Evolutionary conservation across 345 rosid genomes (phyloP), one percentile per base, ranked within the genome.

Genomic region (Microcos paniculata): DNA sequence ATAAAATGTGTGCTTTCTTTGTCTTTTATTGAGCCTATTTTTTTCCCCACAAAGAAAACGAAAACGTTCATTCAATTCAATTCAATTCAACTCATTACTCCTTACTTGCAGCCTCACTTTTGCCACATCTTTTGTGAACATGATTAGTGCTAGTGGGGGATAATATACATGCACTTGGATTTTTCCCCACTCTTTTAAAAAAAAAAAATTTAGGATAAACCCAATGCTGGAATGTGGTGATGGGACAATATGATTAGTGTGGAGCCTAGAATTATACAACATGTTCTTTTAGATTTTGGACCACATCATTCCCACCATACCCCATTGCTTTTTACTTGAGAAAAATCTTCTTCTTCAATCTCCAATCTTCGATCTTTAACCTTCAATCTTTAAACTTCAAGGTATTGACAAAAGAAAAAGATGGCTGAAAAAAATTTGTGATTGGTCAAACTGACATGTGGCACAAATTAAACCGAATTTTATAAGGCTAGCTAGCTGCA

Each of bases 231-330:
- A 64, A 64, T 64, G 46, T 40, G 70, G 31, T 64, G 70, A 64
- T 21, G 70, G 26, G 70, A 64, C 70, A 64, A 64, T 40, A 64
- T 64, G 49, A 64, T 64, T 40, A 63, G 46, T 42, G 56, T 28
- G 71, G 56, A 67, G 40, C 71, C 57, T 28, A 46, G 42, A 46
- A 67, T 23, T 21, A n/a, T 64, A 23, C 70, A 23, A 38, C 7
- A 62, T 18, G 58, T 21, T 48, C 26, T 46, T 46, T 26, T 48
- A 69, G 58, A 48, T 48, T 78, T 79, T 76, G 84, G 88, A 85
- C 82, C 80, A 76, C 80, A 61, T 70, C 82, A 72, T 72, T n/a
- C 71, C 69, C 81, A 68, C 70, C 51, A 65, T 51, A 48, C 33
- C 52, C 76, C 51, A 59, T 16, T 58, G 38, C 40, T 46, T 69